Evolutionary conservation across 2,329 filamentous ascomycete species (phyloP).

Genomic region (Karstenula rhodostoma): DNA sequence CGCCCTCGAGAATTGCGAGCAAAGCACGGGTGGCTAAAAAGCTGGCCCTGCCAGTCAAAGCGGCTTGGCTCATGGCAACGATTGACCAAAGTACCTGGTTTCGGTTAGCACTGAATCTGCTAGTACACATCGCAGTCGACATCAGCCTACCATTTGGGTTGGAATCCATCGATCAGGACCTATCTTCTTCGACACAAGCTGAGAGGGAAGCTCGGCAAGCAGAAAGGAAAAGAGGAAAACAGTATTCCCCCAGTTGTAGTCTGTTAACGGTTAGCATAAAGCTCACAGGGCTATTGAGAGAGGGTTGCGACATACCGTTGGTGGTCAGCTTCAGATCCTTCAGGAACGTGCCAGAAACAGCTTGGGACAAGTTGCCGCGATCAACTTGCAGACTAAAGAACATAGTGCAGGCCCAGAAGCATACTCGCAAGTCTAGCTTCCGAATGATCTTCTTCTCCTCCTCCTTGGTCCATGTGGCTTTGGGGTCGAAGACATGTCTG

Average conservation of each 20-base stretch:
- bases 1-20: slow-evolving; percentile 63
- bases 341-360: slow-evolving; percentile 1
- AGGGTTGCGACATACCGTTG: slow-evolving; percentile 1
- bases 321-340: slow-evolving; percentile 5
- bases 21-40: slow-evolving; percentile 43
- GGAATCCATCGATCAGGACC: slow-evolving; percentile 52
- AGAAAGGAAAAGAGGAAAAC: slow-evolving; percentile 84
- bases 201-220: slow-evolving; percentile 49
- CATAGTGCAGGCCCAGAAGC: slow-evolving; percentile 17
- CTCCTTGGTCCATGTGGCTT: slow-evolving; percentile 54
- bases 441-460: slow-evolving; percentile 49
- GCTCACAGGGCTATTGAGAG: not conserved
- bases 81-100: slow-evolving; percentile 15
- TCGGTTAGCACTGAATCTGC: not conserved
- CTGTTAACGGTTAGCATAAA: slow-evolving; percentile 12
- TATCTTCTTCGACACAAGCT: slow-evolving; percentile 51
- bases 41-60: slow-evolving; percentile 15
- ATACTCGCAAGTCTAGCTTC: slow-evolving; percentile 14
- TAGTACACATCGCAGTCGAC: not conserved
- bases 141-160: slow-evolving; percentile 39
- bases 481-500: slow-evolving; percentile 57
- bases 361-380: slow-evolving; percentile 12
- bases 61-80: slow-evolving; percentile 19
- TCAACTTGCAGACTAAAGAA: slow-evolving; percentile 17
- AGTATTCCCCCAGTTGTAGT: slow-evolving; percentile 35